A percentile compares a stretch with the other conserved stretches of the same genome.
These are phyloP conservation scores for Pestalotiopsis sp. DNA, from an alignment of 2,329 filamentous ascomycete genomes.

Conservation along the genomic window DNA sequence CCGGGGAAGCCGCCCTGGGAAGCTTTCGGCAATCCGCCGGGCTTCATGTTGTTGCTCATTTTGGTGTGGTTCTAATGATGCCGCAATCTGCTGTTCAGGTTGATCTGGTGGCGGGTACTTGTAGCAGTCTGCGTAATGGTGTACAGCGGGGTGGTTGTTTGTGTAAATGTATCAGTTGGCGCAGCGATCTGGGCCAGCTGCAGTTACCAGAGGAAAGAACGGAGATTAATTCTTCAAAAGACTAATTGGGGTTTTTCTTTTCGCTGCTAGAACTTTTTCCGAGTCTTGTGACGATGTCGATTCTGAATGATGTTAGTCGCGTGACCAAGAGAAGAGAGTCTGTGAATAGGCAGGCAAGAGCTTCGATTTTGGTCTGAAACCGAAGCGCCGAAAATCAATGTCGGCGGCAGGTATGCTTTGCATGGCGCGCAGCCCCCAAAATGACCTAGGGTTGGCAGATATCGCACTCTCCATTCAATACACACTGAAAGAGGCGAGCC, in stretches of 20 bases:
- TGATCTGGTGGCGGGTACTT: background rate
- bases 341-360: background rate
- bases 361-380: background rate
- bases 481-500: background rate
- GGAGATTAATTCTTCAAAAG: background rate
- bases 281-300: background rate
- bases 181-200: background rate
- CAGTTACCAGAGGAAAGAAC: background rate
- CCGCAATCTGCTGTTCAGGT: background rate
- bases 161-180: background rate
- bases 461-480: background rate
- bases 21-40: slow-evolving; percentile 53
- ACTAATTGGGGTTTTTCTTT: background rate
- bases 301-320: background rate
- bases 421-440: background rate
- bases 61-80: slow-evolving; percentile 43
- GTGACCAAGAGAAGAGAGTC: background rate
- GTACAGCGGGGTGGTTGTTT: background rate
- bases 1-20: slow-evolving; percentile 48
- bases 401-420: background rate
- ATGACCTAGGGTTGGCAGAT: background rate
- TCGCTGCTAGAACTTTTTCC: background rate
- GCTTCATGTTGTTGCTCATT: slow-evolving; percentile 50
- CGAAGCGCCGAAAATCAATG: background rate
- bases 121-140: background rate